phyloP scores from a whole-genome alignment of 495 filamentous ascomycete species.

The Penicillium manginii region DNA sequence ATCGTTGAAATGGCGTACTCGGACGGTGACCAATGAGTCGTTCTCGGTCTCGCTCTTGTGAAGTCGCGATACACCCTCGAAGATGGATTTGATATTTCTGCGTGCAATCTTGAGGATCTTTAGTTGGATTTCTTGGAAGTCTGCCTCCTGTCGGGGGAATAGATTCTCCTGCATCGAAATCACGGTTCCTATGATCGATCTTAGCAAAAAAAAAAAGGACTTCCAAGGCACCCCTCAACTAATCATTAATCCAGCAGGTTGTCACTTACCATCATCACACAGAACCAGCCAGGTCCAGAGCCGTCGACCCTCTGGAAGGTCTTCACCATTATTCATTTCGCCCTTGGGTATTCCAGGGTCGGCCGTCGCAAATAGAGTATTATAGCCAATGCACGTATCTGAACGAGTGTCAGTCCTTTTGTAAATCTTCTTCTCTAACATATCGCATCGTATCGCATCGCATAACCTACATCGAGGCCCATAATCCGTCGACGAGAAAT shows the following conservation, averaged over 20 bases:
- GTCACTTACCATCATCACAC: slow-evolving; percentile 71
- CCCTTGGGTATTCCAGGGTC: slow-evolving; percentile 19
- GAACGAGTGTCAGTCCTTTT: slow-evolving; percentile 10
- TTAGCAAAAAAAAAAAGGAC: slow-evolving; percentile 8
- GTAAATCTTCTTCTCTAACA: not conserved
- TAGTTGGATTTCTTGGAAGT: slow-evolving; percentile 33
- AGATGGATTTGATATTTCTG: slow-evolving; percentile 70
- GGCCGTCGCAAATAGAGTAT: slow-evolving; percentile 68
- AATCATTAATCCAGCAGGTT: not conserved
- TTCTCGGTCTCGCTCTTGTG: slow-evolving; percentile 45
- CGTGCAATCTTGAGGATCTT: slow-evolving; percentile 59
- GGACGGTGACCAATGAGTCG: slow-evolving; percentile 53
- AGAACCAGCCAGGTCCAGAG: slow-evolving; percentile 83
- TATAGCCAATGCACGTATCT: slow-evolving; percentile 84
- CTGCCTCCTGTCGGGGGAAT: slow-evolving; percentile 45
- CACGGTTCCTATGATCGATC: slow-evolving; percentile 58
- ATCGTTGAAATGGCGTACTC: slow-evolving; percentile 48
- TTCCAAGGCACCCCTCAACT: too few species aligned
- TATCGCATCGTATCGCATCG: not conserved
- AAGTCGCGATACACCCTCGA: slow-evolving; percentile 67
- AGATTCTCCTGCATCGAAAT: slow-evolving; percentile 78
- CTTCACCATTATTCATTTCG: slow-evolving; percentile 38
- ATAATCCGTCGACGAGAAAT: slow-evolving; percentile 65
- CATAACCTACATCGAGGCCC: slow-evolving; percentile 53
- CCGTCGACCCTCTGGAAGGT: slow-evolving; percentile 62